phyloP scores from a whole-genome alignment of 306 rosid genomes.

The Notholithocarpus densiflorus region DNA sequence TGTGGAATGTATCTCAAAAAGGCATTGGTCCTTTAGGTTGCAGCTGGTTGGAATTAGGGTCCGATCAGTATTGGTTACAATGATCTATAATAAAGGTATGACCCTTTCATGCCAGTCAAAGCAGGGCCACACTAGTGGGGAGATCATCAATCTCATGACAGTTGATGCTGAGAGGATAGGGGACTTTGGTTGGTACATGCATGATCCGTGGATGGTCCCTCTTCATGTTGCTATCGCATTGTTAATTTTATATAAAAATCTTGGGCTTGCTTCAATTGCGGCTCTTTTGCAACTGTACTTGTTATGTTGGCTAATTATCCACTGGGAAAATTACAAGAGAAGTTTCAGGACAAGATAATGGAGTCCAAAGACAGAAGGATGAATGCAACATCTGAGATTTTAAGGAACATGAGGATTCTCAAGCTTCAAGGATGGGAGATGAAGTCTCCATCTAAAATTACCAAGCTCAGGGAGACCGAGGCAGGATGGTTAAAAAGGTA shows the following conservation, averaged over 20 bases:
- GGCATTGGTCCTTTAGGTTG: conserved; percentile 44
- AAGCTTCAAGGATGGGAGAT: conserved; percentile 72
- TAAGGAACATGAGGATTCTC: conserved; percentile 59
- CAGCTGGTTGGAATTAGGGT: conserved; percentile 41
- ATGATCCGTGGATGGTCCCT: conserved; percentile 42
- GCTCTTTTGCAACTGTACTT: conserved; percentile 38
- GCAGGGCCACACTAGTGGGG: conserved; percentile 44
- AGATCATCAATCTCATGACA: conserved; percentile 46
- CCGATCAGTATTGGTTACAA: conserved; percentile 30
- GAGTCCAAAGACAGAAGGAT: conserved; percentile 53
- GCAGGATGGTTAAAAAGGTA: conserved; percentile 43
- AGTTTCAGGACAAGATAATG: conserved; percentile 50
- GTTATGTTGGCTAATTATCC: conserved; percentile 52
- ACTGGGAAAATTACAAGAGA: conserved; percentile 41
- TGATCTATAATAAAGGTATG: conserved; percentile 35
- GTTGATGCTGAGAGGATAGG: conserved; percentile 58
- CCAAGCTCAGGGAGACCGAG: conserved; percentile 36
- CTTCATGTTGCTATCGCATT: conserved; percentile 40
- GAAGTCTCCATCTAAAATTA: conserved; percentile 48
- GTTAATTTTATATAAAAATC: conserved; percentile 43
- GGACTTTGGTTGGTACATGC: conserved; percentile 33
- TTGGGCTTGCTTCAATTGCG: conserved; percentile 48
- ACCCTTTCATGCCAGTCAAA: conserved; percentile 40
- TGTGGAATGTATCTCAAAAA: conserved; percentile 34
- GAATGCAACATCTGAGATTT: conserved; percentile 54